phyloP scores from a whole-genome alignment of 2,329 filamentous ascomycete species.

The Podosphaera fusca region DNA sequence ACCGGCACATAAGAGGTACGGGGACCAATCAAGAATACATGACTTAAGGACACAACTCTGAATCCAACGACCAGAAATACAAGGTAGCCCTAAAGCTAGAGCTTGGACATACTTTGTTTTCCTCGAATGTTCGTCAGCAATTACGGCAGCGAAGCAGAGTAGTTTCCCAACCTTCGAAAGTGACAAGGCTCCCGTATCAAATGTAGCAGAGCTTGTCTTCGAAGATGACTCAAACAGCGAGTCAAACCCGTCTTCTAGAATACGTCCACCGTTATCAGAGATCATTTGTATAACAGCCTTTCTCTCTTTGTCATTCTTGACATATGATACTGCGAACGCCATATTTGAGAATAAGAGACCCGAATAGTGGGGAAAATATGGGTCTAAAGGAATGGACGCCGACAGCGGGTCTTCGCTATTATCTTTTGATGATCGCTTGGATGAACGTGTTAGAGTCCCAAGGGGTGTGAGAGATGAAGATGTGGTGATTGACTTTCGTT shows the following conservation, averaged over 20 bases:
- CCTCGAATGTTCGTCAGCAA: slow-evolving; percentile 67
- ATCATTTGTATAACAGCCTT: slow-evolving; percentile 42
- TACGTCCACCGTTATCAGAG: slow-evolving; percentile 41
- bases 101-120: slow-evolving; percentile 90
- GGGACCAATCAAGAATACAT: slow-evolving; percentile 46
- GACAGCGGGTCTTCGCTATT: slow-evolving; percentile 10
- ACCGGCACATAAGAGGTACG: slow-evolving; percentile 70
- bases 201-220: slow-evolving; percentile 2
- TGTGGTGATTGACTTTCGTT: slow-evolving; percentile 3
- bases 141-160: slow-evolving; percentile 59
- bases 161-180: slow-evolving; percentile 29
- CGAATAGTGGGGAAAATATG: background rate
- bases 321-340: slow-evolving; percentile 68
- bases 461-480: background rate
- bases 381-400: slow-evolving; percentile 1
- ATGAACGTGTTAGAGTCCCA: slow-evolving; percentile 2
- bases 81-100: slow-evolving; percentile 69
- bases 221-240: slow-evolving; percentile 37
- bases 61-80: slow-evolving; percentile 64
- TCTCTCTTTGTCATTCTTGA: slow-evolving; percentile 26
- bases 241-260: slow-evolving; percentile 58
- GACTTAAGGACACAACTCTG: slow-evolving; percentile 41
- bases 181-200: slow-evolving; percentile 20
- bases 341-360: slow-evolving; percentile 46
- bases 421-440: slow-evolving; percentile 7